These are phyloP conservation scores for Taphrina communis DNA, from an alignment of 1,139 yeast genomes.

Conservation along the genomic window DNA sequence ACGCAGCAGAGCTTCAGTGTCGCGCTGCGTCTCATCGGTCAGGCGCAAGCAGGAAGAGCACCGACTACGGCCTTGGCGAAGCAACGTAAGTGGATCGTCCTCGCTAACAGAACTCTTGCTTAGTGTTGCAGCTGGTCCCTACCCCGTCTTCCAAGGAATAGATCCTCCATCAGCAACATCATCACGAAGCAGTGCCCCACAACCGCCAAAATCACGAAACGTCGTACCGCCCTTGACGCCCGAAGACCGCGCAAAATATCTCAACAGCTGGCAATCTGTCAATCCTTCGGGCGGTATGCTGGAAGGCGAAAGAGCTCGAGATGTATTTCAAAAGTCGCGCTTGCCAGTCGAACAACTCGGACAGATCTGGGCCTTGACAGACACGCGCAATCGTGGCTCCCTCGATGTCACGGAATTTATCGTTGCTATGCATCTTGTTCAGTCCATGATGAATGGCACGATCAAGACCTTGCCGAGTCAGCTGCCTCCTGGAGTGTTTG, in stretches of 20 bases:
- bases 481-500: constrained; percentile 65
- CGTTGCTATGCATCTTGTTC: constrained; percentile 94
- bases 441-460: constrained; percentile 72
- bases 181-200: constrained; percentile 45
- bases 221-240: constrained; percentile 41
- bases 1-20: constrained; percentile 80
- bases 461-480: constrained; percentile 70
- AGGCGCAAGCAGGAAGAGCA: constrained; percentile 72
- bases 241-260: constrained; percentile 43
- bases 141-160: constrained; percentile 54
- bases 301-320: constrained; percentile 59
- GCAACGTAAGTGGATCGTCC: constrained; percentile 32
- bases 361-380: constrained; percentile 74
- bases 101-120: not conserved
- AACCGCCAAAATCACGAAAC: constrained; percentile 44
- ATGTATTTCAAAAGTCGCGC: constrained; percentile 78
- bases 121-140: constrained; percentile 56
- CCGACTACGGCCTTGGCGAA: constrained; percentile 40
- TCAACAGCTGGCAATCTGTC: constrained; percentile 36
- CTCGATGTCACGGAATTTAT: constrained; percentile 76
- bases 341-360: constrained; percentile 85
- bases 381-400: constrained; percentile 72
- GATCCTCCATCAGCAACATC: constrained; percentile 44
- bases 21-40: constrained; percentile 88
- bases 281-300: constrained; percentile 59